A percentile compares a stretch with the other conserved stretches of the same genome.
These are phyloP conservation scores for Penicillium sp. DNA, from an alignment of 2,329 filamentous ascomycete species.

Conservation along the genomic window DNA sequence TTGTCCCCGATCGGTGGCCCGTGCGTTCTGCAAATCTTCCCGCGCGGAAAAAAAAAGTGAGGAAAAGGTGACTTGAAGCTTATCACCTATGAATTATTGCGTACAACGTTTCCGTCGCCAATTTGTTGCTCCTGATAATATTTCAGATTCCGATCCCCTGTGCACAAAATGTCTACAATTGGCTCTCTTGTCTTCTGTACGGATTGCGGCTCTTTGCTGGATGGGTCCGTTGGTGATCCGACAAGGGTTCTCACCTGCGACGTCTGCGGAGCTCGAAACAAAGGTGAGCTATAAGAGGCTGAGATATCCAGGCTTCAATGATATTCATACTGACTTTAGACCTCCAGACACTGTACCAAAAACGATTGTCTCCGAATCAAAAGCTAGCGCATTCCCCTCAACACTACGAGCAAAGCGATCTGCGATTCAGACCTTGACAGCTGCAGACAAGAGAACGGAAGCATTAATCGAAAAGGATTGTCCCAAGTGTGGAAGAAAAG, in stretches of 20 bases:
- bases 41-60: conserved; percentile 21
- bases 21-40: conserved; percentile 28
- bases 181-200: conserved; percentile 92
- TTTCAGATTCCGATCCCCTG: background rate
- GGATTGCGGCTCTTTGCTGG: conserved; percentile 88
- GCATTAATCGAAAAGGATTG: conserved; percentile 73
- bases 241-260: conserved; percentile 81
- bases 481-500: conserved; percentile 76
- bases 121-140: background rate
- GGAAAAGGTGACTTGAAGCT: conserved; percentile 27
- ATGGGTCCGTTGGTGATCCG: conserved; percentile 75
- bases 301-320: background rate
- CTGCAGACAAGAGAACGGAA: conserved; percentile 76
- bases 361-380: conserved; percentile 80
- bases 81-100: background rate
- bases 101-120: background rate
- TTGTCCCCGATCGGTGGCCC: conserved; percentile 18
- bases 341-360: conserved; percentile 72
- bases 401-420: conserved; percentile 83
- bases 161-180: conserved; percentile 74
- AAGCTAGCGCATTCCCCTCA: conserved; percentile 88
- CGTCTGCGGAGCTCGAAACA: conserved; percentile 83
- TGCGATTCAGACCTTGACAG: conserved; percentile 80
- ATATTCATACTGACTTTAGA: conserved; percentile 23
- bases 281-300: conserved; percentile 59